A percentile compares a stretch with the other conserved stretches of the same genome.
Evolutionary conservation across 2,329 filamentous ascomycete species (phyloP).

Genomic region (Diaporthe longicolla): DNA sequence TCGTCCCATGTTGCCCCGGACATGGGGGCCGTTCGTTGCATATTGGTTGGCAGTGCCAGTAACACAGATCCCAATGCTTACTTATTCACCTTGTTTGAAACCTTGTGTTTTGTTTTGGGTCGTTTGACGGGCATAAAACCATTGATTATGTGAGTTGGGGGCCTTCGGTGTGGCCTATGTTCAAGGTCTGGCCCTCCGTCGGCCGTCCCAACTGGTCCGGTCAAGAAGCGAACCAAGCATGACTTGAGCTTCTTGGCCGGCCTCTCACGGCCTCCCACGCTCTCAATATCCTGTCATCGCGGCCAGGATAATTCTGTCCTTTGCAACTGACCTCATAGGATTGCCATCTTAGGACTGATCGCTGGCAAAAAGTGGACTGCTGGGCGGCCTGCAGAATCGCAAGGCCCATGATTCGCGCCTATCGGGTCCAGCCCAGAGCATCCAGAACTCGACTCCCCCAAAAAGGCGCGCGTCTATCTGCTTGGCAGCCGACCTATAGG

Average conservation of each 20-base stretch:
- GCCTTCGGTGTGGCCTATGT: not conserved
- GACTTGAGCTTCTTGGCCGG: not conserved
- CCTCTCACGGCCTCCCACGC: not conserved
- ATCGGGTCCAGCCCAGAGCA: slow-evolving; percentile 5
- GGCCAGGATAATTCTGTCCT: not conserved
- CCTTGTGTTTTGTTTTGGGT: slow-evolving; percentile 13
- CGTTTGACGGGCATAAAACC: slow-evolving; percentile 2
- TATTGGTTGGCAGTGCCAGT: slow-evolving; percentile 9
- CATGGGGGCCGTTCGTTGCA: slow-evolving; percentile 2
- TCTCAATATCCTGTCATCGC: not conserved
- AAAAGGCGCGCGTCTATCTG: slow-evolving; percentile 33
- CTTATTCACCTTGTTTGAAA: not conserved
- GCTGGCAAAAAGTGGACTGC: slow-evolving; percentile 22
- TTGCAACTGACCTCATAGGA: not conserved
- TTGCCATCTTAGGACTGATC: slow-evolving; percentile 1
- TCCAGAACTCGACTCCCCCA: slow-evolving; percentile 15
- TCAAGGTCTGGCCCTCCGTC: not conserved
- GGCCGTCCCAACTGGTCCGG: not conserved
- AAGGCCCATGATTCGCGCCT: slow-evolving; percentile 22
- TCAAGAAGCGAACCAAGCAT: slow-evolving; percentile 11
- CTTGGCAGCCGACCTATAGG: slow-evolving; percentile 16
- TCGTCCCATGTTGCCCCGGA: not conserved
- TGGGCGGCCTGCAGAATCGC: slow-evolving; percentile 7
- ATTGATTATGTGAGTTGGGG: slow-evolving; percentile 19
- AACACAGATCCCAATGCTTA: not conserved